These are phyloP conservation scores for Acacia crassicarpa DNA, from an alignment of 306 rosid genomes.

Conservation along the genomic window DNA sequence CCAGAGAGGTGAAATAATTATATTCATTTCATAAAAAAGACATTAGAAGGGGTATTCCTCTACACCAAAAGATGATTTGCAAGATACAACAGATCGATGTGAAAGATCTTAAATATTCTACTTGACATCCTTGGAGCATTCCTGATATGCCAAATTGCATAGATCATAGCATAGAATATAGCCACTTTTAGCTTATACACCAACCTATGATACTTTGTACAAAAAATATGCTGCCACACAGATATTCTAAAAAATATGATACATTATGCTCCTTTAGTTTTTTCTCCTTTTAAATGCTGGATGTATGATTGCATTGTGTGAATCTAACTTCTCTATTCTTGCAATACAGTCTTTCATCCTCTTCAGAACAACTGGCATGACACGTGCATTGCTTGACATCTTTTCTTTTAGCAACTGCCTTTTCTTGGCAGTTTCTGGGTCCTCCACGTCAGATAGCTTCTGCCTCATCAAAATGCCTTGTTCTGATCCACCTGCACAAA, in stretches of 20 bases:
- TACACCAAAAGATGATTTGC: not conserved
- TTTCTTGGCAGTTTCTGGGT: conserved; percentile 56
- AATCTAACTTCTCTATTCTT: conserved; percentile 64
- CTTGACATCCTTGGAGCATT: not conserved
- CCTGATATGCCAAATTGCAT: not conserved
- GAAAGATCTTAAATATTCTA: not conserved
- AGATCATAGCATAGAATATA: not conserved
- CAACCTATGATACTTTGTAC: not conserved
- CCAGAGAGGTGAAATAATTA: not conserved
- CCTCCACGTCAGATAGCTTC: conserved; percentile 28
- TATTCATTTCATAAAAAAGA: too few species aligned
- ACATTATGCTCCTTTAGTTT: conserved; percentile 36
- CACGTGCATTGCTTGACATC: conserved; percentile 56
- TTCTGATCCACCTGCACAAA: conserved; percentile 38
- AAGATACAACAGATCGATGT: too few species aligned
- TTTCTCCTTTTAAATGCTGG: conserved; percentile 70
- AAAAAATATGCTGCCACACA: not conserved
- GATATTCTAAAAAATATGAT: not conserved
- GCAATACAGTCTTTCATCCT: conserved; percentile 76
- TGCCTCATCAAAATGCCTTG: conserved; percentile 38
- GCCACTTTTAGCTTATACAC: not conserved
- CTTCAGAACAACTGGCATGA: conserved; percentile 64
- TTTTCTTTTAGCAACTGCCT: conserved; percentile 63
- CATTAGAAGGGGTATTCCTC: not conserved
- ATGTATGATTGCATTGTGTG: conserved; percentile 51